A percentile compares a stretch with the other conserved stretches of the same genome.
These are phyloP conservation scores for Umbilicaria muhlenbergii DNA, from an alignment of 495 filamentous ascomycete species.

Conservation along the genomic window DNA sequence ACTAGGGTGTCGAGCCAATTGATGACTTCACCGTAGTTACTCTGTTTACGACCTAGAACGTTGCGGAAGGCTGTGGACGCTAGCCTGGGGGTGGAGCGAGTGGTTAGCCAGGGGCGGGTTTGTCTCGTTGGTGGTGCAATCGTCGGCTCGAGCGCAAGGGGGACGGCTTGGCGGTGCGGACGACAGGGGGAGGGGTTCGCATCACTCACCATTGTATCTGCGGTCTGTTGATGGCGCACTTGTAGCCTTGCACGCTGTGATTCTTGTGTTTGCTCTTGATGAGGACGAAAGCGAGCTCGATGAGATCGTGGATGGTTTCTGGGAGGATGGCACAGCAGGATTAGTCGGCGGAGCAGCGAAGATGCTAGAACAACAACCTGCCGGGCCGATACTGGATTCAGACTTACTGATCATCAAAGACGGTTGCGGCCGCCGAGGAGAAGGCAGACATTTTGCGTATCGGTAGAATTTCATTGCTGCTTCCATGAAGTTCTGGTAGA, in stretches of 20 bases:
- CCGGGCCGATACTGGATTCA: not conserved
- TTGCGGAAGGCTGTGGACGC: slow-evolving; percentile 48
- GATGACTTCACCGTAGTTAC: slow-evolving; percentile 41
- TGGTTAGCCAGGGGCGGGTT: not conserved
- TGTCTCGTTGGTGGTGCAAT: not conserved
- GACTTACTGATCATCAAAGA: slow-evolving; percentile 44
- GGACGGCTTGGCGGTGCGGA: not conserved
- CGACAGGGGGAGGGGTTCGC: not conserved
- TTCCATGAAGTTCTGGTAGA: slow-evolving; percentile 59
- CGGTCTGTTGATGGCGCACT: slow-evolving; percentile 40
- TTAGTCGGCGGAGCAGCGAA: too few relatives aligned
- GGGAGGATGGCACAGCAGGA: not conserved
- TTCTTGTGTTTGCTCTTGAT: slow-evolving; percentile 42
- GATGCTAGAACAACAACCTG: too few relatives aligned
- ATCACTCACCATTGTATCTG: slow-evolving; percentile 52
- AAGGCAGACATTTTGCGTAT: slow-evolving; percentile 49
- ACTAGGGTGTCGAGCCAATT: slow-evolving; percentile 42
- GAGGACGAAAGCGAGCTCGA: slow-evolving; percentile 46
- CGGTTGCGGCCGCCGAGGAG: slow-evolving; percentile 33
- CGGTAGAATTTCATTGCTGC: slow-evolving; percentile 73
- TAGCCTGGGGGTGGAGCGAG: slow-evolving; percentile 27
- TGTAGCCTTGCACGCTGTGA: slow-evolving; percentile 27
- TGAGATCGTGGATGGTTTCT: slow-evolving; percentile 51
- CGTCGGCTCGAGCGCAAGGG: not conserved
- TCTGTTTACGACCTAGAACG: slow-evolving; percentile 54